Percentiles rank a stretch among this genome's conserved stretches.
These are phyloP conservation scores for Phytophthora constricta DNA, from an alignment of 352 stramenopile genomes.

Conservation along the genomic window DNA sequence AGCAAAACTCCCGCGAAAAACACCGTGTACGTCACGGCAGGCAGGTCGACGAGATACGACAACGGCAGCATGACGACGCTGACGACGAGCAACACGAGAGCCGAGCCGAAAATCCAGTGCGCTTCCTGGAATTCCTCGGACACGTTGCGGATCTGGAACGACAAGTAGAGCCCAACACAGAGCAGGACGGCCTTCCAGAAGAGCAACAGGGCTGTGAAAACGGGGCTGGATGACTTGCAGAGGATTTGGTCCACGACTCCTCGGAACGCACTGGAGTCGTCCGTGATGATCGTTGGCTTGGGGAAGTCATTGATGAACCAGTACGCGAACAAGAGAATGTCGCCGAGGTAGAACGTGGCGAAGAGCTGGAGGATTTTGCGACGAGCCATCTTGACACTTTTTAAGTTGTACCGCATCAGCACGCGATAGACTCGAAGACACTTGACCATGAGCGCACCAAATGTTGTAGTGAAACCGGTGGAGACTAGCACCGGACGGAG, in stretches of 20 bases:
- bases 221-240: slow-evolving; percentile 39
- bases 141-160: slow-evolving; percentile 56
- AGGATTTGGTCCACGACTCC: slow-evolving; percentile 16
- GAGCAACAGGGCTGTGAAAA: slow-evolving; percentile 44
- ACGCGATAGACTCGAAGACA: slow-evolving; percentile 53
- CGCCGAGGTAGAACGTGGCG: slow-evolving; percentile 20
- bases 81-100: slow-evolving; percentile 35
- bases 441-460: slow-evolving; percentile 35
- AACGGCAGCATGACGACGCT: slow-evolving; percentile 44
- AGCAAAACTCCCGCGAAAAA: slow-evolving; percentile 34
- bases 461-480: slow-evolving; percentile 39
- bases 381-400: slow-evolving; percentile 27
- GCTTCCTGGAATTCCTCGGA: slow-evolving; percentile 61
- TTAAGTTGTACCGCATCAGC: slow-evolving; percentile 40
- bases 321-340: slow-evolving; percentile 27
- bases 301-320: slow-evolving; percentile 40
- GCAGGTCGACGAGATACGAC: slow-evolving; percentile 48
- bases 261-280: slow-evolving; percentile 12
- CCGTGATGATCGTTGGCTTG: background rate
- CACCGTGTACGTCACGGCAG: slow-evolving; percentile 26
- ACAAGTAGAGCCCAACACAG: slow-evolving; percentile 39
- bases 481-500: slow-evolving; percentile 32
- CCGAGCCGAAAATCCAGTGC: slow-evolving; percentile 53
- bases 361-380: slow-evolving; percentile 30
- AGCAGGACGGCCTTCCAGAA: slow-evolving; percentile 55